Conservation (phyloP, 2,329 filamentous ascomycete genomes). For the Botryotinia calthae region DNA sequence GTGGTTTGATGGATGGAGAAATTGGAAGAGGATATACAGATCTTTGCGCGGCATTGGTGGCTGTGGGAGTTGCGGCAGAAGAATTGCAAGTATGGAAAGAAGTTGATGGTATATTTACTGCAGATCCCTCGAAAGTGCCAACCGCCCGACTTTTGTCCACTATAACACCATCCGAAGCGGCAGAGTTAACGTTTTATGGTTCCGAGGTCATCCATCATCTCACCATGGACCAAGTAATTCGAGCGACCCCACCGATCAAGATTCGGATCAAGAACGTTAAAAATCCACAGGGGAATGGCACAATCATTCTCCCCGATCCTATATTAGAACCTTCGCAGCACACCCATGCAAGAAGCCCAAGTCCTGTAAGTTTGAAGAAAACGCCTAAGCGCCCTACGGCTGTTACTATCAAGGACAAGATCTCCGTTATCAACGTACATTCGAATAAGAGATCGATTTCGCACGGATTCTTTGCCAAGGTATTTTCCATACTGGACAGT, state of each 20-base stretch:
- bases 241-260: slow-evolving; percentile 72
- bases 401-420: slow-evolving; percentile 96
- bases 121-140: slow-evolving; percentile 82
- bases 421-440: slow-evolving; percentile 96
- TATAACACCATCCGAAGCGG: slow-evolving; percentile 92
- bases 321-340: slow-evolving; percentile 53
- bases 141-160: slow-evolving; percentile 85
- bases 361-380: slow-evolving; percentile 47
- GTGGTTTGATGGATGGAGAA: slow-evolving; percentile 81
- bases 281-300: slow-evolving; percentile 75
- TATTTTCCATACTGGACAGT: slow-evolving; percentile 87
- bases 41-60: slow-evolving; percentile 86
- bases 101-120: slow-evolving; percentile 88
- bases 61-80: slow-evolving; percentile 80
- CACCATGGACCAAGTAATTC: slow-evolving; percentile 95
- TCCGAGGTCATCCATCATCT: slow-evolving; percentile 98
- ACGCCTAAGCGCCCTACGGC: slow-evolving; percentile 77
- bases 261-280: slow-evolving; percentile 93
- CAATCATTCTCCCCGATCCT: slow-evolving; percentile 77
- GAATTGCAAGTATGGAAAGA: slow-evolving; percentile 99
- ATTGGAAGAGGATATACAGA: slow-evolving; percentile 97
- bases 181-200: slow-evolving; percentile 90
- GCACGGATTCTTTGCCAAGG: slow-evolving; percentile 91
- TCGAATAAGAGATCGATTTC: slow-evolving; percentile 95
- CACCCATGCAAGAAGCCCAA: slow-evolving; percentile 46